Conservation (phyloP, 2,329 filamentous ascomycete species). For the Xylaria sp. region DNA sequence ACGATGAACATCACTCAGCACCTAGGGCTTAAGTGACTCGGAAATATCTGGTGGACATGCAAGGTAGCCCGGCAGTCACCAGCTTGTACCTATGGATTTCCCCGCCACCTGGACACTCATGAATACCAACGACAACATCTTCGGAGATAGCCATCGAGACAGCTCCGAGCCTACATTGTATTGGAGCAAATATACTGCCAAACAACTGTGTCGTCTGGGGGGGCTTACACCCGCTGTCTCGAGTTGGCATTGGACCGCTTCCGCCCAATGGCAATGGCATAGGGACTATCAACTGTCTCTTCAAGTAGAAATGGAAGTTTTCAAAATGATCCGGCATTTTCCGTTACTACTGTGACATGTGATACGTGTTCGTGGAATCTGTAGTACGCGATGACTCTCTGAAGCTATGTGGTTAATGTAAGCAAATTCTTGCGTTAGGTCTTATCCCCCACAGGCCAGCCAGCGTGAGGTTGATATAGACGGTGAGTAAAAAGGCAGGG, state of each 20-base stretch:
- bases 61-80: constrained; percentile 11
- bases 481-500: too few relatives aligned
- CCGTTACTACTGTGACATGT: too few relatives aligned
- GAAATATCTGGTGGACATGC: constrained; percentile 23
- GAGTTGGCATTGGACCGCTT: constrained; percentile 6
- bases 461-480: too few relatives aligned
- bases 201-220: neutral
- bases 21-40: constrained; percentile 19
- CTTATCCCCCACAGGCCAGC: too few relatives aligned
- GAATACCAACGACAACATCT: constrained; percentile 11
- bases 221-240: constrained; percentile 11
- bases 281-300: constrained; percentile 10
- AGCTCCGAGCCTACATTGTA: neutral
- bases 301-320: constrained; percentile 10
- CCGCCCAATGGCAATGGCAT: neutral
- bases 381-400: too few relatives aligned
- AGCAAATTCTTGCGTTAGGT: too few relatives aligned
- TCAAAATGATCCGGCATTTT: too few relatives aligned
- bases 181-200: constrained; percentile 2
- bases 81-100: constrained; percentile 10
- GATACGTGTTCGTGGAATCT: too few relatives aligned
- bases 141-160: constrained; percentile 11
- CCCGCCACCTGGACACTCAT: constrained; percentile 13
- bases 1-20: constrained; percentile 37
- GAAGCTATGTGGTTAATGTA: too few relatives aligned